phyloP scores from a whole-genome alignment of 306 rosid genomes.

The Astragalus glycyphyllos region DNA sequence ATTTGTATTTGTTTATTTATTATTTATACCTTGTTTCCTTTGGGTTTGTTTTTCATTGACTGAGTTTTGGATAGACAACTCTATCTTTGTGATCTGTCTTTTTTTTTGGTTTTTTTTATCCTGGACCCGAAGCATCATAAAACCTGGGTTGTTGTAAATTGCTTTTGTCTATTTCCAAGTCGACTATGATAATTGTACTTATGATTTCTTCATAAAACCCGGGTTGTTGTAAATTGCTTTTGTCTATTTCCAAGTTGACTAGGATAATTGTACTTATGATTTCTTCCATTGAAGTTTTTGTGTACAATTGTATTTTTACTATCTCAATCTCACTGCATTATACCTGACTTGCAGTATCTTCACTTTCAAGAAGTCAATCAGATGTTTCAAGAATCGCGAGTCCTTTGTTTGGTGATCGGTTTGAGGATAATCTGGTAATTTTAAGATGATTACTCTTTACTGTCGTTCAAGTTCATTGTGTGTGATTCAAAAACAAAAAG shows the following conservation, averaged over 20 bases:
- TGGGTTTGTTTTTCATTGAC: slow-evolving; percentile 1
- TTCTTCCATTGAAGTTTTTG: slow-evolving; percentile 15
- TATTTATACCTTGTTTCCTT: not conserved
- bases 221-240: slow-evolving; percentile 2
- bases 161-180: slow-evolving; percentile 18
- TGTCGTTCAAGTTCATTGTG: slow-evolving; percentile 14
- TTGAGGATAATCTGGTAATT: slow-evolving; percentile 82
- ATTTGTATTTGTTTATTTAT: not conserved
- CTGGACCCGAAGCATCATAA: not conserved
- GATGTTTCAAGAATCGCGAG: slow-evolving; percentile 66
- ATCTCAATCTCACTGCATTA: slow-evolving; percentile 36
- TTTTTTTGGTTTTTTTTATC: slow-evolving; percentile 24
- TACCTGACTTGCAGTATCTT: slow-evolving; percentile 62
- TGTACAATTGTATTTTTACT: slow-evolving; percentile 12
- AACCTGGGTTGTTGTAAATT: slow-evolving; percentile 1
- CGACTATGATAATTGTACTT: slow-evolving; percentile 34
- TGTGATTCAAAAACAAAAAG: not conserved
- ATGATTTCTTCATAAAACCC: slow-evolving; percentile 28
- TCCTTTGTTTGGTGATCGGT: slow-evolving; percentile 64
- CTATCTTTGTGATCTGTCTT: slow-evolving; percentile 28
- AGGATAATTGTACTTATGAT: slow-evolving; percentile 28
- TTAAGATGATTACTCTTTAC: slow-evolving; percentile 29
- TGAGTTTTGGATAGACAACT: slow-evolving; percentile 12
- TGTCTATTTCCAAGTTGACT: slow-evolving; percentile 23
- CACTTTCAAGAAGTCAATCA: slow-evolving; percentile 76